phyloP scores from a whole-genome alignment of 768 basidiomycete genomes.

The Lepiota brunneoincarnata region DNA sequence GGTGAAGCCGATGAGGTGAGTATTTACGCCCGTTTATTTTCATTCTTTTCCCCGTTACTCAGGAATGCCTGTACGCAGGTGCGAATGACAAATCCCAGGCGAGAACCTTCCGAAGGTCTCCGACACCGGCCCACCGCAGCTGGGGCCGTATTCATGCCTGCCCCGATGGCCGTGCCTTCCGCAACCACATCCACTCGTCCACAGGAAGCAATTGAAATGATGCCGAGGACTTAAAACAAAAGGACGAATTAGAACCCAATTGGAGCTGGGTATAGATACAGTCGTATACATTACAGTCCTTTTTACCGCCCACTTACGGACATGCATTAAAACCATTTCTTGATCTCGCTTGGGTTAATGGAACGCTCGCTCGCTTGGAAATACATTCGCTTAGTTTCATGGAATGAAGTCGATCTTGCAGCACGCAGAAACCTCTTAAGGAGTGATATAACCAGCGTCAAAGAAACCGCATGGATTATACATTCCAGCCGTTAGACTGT shows the following conservation, averaged over 20 bases:
- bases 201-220: conserved; percentile 33
- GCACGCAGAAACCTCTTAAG: neutral
- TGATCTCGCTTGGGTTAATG: neutral
- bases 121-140: conserved; percentile 13
- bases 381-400: neutral
- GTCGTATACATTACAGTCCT: neutral
- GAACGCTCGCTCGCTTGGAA: neutral
- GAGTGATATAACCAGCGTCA: neutral
- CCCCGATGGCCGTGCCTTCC: neutral
- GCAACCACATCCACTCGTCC: conserved; percentile 11
- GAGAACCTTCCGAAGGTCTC: conserved; percentile 22
- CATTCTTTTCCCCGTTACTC: neutral
- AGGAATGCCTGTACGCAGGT: conserved; percentile 23
- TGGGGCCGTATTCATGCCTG: conserved; percentile 12
- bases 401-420: neutral
- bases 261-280: neutral
- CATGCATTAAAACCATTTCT: neutral
- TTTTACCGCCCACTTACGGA: neutral
- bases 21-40: neutral
- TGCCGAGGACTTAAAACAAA: conserved; percentile 20
- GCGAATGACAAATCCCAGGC: conserved; percentile 32
- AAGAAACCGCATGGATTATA: conserved; percentile 20
- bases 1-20: conserved; percentile 35
- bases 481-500: conserved; percentile 56
- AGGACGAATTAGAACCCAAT: neutral